Base-by-base conservation (phyloP, 345 rosid species). In the Hibiscus syriacus region DNA sequence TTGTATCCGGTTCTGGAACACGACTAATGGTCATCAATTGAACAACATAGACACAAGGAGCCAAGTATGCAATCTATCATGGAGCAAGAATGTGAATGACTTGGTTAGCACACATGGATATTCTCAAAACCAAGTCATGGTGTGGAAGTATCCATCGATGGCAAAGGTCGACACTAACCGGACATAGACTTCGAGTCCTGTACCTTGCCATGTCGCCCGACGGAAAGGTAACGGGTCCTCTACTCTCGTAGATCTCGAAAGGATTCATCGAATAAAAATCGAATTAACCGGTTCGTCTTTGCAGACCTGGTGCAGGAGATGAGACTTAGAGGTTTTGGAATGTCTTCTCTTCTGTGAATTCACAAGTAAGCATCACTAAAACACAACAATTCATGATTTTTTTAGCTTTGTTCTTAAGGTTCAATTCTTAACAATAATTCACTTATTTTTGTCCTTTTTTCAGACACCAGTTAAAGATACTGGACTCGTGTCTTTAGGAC, bases 11-110 rank as follows among this genome's bases (percentile, higher is more conserved):
- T 89, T 94, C 72, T 94, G 99, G 99, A 94, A 86, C 80, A 94
- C 98, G 4, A 72, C 92, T 53, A 94, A 86, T 2, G 98, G 99
- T 38, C 87, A 86, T 79, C 99, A 94, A 62, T 45, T 87, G 55
- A 90, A 84, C 83, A 83, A 85, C 73, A 80, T 94, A 0, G 99
- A 94, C 82, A 91, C 98, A 11, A 97, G 98, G 7, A 94, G 99
- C 84, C 99, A 94, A 90, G 99, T 94, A 10, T 94, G 99, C 81
- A 94, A 94, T 84, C 90, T 94, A 34, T 85, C 86, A 4, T 94
- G 99, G 98, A 94, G 99, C 77, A 94, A 89, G 87, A 94, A 92
- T 70, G 99, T 94, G 69, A 91, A 94, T 71, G 99, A 94, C 82
- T 49, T 91, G 41, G 99, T 94, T 20, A 91, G 99, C 79, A 94